Evolutionary conservation across 257 asterid species (phyloP).

Genomic region (Nicotiana undulata): DNA sequence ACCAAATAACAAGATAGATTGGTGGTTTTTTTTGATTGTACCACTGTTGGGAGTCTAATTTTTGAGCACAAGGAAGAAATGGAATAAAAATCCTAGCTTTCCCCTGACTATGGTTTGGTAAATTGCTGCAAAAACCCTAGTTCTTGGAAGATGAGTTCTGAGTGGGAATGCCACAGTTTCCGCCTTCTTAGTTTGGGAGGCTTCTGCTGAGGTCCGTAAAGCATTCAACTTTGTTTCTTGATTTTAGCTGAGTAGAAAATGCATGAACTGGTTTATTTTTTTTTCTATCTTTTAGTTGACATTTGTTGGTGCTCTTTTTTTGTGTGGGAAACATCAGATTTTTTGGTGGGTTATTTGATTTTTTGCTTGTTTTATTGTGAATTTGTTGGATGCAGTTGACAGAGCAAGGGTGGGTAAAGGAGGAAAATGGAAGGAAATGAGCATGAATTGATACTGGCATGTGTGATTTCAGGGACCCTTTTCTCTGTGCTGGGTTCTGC

Average conservation of each 20-base stretch:
- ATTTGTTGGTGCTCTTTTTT: too few species aligned
- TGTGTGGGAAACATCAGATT: neutral
- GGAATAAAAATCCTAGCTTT: neutral
- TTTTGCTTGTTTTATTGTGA: neutral
- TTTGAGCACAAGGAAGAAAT: neutral
- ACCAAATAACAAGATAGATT: neutral
- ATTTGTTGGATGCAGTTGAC: slow-evolving; percentile 12
- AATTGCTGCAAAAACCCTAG: slow-evolving; percentile 6
- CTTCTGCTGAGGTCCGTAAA: neutral
- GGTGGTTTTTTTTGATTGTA: neutral
- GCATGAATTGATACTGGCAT: slow-evolving; percentile 69
- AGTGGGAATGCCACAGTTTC: neutral
- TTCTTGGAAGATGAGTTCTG: neutral
- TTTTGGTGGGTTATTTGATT: neutral
- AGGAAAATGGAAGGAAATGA: slow-evolving; percentile 62
- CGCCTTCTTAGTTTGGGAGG: neutral
- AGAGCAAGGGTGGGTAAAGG: slow-evolving; percentile 25
- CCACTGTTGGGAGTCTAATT: neutral
- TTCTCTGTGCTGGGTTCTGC: slow-evolving; percentile 68
- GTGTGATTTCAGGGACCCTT: slow-evolving; percentile 79
- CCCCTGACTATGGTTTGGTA: neutral
- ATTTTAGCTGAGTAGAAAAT: neutral
- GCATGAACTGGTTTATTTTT: neutral
- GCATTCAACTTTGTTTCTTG: neutral
- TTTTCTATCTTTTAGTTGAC: neutral